Evolutionary conservation across 192 early-diverging fungal species (phyloP).

Genomic region (Martensiomyces pterosporus): DNA sequence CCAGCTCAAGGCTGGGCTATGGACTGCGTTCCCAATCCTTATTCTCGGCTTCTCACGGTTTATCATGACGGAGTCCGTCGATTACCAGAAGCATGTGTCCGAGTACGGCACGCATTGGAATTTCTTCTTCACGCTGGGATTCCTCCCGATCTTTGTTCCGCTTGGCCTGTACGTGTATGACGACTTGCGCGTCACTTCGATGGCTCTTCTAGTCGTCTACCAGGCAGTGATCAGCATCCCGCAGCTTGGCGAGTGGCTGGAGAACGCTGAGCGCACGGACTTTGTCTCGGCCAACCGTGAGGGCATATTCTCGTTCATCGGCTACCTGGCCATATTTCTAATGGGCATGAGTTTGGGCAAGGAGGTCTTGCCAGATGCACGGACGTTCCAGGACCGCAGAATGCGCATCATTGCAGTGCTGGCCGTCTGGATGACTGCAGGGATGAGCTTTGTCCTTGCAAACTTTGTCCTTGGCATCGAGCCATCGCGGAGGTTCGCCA

Average conservation of each 20-base stretch:
- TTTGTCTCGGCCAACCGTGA: constrained; percentile 86
- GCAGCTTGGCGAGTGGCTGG: constrained; percentile 69
- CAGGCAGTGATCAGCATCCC: constrained; percentile 53
- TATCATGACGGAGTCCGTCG: constrained; percentile 68
- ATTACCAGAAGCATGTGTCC: constrained; percentile 92
- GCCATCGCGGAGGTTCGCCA: constrained; percentile 71
- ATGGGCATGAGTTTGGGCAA: constrained; percentile 71
- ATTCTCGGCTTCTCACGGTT: constrained; percentile 70
- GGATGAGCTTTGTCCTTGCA: constrained; percentile 47
- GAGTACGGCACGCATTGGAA: constrained; percentile 99
- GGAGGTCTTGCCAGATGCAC: constrained; percentile 52
- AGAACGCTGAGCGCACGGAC: constrained; percentile 65
- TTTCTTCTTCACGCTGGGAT: constrained; percentile 92
- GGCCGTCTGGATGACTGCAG: constrained; percentile 38
- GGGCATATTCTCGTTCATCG: constrained; percentile 79
- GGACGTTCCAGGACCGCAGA: constrained; percentile 35
- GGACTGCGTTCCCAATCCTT: constrained; percentile 62
- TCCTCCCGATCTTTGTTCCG: constrained; percentile 76
- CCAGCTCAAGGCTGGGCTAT: constrained; percentile 50
- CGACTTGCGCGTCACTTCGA: constrained; percentile 55
- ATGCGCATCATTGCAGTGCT: constrained; percentile 51
- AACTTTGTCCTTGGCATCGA: constrained; percentile 54
- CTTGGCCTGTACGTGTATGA: constrained; percentile 53
- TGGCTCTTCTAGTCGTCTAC: constrained; percentile 57
- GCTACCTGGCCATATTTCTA: constrained; percentile 81